Evolutionary conservation across 257 asterid species (phyloP).

Genomic region (Cruciata laevipes): DNA sequence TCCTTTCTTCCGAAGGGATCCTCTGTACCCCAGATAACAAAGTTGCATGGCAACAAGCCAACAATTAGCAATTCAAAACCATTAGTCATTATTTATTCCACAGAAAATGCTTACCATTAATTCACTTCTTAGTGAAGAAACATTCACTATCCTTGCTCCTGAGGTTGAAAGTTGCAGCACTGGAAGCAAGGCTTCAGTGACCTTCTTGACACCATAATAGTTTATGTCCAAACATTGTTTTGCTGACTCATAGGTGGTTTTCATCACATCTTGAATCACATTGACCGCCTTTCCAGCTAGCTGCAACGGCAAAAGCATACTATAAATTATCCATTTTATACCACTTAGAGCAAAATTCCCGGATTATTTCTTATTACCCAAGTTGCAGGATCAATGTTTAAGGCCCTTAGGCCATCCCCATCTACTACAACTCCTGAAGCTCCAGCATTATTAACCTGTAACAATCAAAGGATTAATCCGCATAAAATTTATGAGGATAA

Average conservation of each 20-base stretch:
- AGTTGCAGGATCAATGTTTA: constrained; percentile 43
- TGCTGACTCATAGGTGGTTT: constrained; percentile 46
- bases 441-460: constrained; percentile 85
- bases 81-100: background rate
- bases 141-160: constrained; percentile 67
- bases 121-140: constrained; percentile 66
- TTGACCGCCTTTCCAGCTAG: constrained; percentile 59
- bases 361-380: constrained; percentile 40
- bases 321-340: background rate
- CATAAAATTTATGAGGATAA: background rate
- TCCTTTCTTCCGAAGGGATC: constrained; percentile 46
- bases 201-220: constrained; percentile 65
- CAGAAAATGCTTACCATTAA: constrained; percentile 37
- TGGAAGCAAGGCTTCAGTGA: constrained; percentile 75
- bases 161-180: constrained; percentile 42
- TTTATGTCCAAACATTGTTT: constrained; percentile 59
- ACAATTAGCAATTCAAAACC: background rate
- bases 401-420: constrained; percentile 48
- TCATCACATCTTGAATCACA: constrained; percentile 46
- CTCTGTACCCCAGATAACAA: constrained; percentile 35
- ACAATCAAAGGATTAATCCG: constrained; percentile 7
- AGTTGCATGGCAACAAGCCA: background rate
- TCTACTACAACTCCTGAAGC: constrained; percentile 68
- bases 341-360: background rate
- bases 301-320: constrained; percentile 30